Conservation (phyloP, 768 basidiomycete species). For the Collybia mongolica region DNA sequence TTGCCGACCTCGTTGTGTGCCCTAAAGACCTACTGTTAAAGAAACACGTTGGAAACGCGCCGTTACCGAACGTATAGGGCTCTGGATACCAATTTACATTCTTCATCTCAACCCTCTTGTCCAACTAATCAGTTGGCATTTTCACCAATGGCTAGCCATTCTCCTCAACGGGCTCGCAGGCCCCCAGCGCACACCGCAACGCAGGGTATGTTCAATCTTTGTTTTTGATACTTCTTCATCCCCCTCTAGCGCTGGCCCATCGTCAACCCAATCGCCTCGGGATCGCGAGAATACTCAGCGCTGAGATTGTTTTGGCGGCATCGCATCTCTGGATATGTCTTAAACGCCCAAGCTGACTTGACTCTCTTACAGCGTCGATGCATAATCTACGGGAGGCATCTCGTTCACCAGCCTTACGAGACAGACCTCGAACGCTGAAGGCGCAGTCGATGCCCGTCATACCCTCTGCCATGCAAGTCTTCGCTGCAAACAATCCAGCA, state of each 20-base stretch:
- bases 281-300: constrained; percentile 8
- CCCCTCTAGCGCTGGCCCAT: constrained; percentile 10
- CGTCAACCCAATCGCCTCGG: constrained; percentile 12
- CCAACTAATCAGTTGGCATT: constrained; percentile 15
- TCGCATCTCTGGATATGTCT: constrained; percentile 1
- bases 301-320: constrained; percentile 3
- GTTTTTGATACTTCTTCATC: constrained; percentile 18
- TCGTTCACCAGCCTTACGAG: constrained; percentile 44
- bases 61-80: constrained; percentile 34
- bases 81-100: constrained; percentile 21
- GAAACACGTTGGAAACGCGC: constrained; percentile 72
- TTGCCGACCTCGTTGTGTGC: constrained; percentile 53
- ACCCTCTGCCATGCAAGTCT: constrained; percentile 55
- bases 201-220: constrained; percentile 42
- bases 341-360: constrained; percentile 21
- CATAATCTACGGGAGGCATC: constrained; percentile 48
- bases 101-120: constrained; percentile 20
- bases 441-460: constrained; percentile 63
- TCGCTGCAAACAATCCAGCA: constrained; percentile 33
- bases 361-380: constrained; percentile 32
- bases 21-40: constrained; percentile 38
- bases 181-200: constrained; percentile 43
- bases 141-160: constrained; percentile 54
- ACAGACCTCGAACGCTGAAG: constrained; percentile 55
- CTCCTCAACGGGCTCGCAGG: constrained; percentile 59